Base-by-base conservation (phyloP, 306 rosid species). In the Clitoria ternatea region DNA sequence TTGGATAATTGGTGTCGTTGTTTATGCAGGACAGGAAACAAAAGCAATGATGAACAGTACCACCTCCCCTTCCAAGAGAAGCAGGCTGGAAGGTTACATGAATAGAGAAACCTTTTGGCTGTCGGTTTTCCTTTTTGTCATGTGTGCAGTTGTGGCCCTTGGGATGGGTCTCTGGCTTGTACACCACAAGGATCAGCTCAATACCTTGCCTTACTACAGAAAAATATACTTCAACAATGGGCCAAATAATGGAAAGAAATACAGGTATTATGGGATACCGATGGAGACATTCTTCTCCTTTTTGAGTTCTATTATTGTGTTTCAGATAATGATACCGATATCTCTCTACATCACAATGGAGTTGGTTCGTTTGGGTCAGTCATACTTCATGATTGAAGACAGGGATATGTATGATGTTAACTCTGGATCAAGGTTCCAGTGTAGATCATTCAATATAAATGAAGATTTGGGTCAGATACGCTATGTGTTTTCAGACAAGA, bases 241-340 rank as follows among this genome's bases (percentile, higher is more conserved):
- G 45, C 61, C 60, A 17, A 61, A 79, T 6, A 29, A 78, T 61
- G 83, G 82, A 42, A 76, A 74, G 71, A 74, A 22, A 37, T 83
- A 82, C 69, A 83, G 76, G 30, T 91, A 78, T 72, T 88, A 88
- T 78, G 96, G 96, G 60, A 80, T 87, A 65, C 87, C 91, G 3
- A 74, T 86, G 92, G 97, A 91, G 56, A 85, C 80, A 13, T 78
- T 91, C 70, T 86, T 91, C 84, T 86, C 97, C 44, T 91, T 91
- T 70, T 77, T 91, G 87, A 91, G 92, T 73, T 91, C 97, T 40
- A 77, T 91, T 40, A 91, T 91, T 36, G 96, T 91, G 56, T 91
- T 91, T 72, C 97, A 91, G 89, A 91, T 91, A 15, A 88, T 91
- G 97, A 91, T 91, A 69, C 97, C 97, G 3, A 91, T 91, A 76